Base-by-base conservation (phyloP, 2,329 filamentous ascomycete genomes). In the Fusarium floridanum region DNA sequence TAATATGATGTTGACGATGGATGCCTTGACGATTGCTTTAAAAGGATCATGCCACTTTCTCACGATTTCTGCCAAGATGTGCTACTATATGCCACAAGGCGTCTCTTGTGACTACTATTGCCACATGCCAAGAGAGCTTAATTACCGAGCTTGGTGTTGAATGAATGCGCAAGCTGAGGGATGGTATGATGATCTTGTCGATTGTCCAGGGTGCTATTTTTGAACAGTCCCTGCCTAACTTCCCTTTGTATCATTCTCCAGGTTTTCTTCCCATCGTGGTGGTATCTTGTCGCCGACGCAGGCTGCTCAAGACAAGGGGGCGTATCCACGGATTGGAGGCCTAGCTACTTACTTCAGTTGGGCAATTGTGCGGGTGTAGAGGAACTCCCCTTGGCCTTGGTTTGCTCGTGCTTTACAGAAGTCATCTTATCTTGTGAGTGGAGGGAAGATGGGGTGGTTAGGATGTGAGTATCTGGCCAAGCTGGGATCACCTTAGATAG, bases 1-100 rank as follows among this genome's bases (percentile, higher is more conserved):
- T 24, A 36, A 55, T 56, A 39, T 16, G 36, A 61, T 22, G 27
- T 34, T 24, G 53, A 45, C 24, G 32, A 72, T 69, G 61, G 61
- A 45, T 22, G 20, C 41, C 57, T 60, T 66, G 41, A 70, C 36
- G 27, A 32, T 53, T 50, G 22, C 32, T 29, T 43, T 50, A 12
- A 34, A 34, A 14, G 32, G 29, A 41, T 29, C 32, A 56, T 20
- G 56, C 29, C n/a, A 43, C 41, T 10, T 36, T 24, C n/a, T 48
- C 12, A 9, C 53, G 14, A 59, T 69, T 57, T 36, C 43, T 22
- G 61, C 36, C 37, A 41, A 22, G 43, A 57, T 67, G 27, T 37
- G 11, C n/a, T 16, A 36, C 24, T 6, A 53, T 20, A 29, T 50
- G 45, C 45, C 45, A 50, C 24, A 50, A 17, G 45, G 22, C 22